These are phyloP conservation scores for Stromatinia cepivora DNA, from an alignment of 2,329 filamentous ascomycete species.

Conservation along the genomic window DNA sequence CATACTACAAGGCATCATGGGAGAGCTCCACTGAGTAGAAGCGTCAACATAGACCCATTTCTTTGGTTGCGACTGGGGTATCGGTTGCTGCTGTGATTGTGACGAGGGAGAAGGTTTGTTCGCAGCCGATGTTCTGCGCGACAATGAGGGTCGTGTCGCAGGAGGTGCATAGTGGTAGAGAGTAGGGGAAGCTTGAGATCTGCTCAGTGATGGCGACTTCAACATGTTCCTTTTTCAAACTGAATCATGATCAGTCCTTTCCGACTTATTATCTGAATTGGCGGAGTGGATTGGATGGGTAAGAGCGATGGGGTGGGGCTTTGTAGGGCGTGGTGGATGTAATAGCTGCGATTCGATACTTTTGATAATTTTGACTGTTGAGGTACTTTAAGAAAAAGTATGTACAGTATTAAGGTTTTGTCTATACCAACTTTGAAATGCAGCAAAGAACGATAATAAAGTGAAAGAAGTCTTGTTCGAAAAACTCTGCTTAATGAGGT, in stretches of 20 bases:
- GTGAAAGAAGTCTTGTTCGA: neutral
- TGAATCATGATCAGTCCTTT: conserved; percentile 30
- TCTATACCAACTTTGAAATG: neutral
- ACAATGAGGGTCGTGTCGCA: conserved; percentile 33
- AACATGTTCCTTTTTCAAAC: conserved; percentile 36
- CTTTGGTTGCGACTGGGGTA: conserved; percentile 28
- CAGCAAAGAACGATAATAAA: neutral
- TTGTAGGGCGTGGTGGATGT: conserved; percentile 4
- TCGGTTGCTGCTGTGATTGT: conserved; percentile 22
- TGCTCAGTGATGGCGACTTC: conserved; percentile 35
- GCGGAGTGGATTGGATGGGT: conserved; percentile 24
- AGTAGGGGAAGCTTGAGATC: conserved; percentile 37
- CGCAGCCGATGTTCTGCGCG: conserved; percentile 32
- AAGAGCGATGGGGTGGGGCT: conserved; percentile 12
- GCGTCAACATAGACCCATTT: conserved; percentile 35
- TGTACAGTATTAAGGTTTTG: neutral
- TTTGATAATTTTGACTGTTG: conserved; percentile 2
- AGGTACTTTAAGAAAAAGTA: neutral
- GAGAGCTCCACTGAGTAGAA: conserved; percentile 39
- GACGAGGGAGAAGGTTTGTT: conserved; percentile 28
- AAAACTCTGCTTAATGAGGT: neutral
- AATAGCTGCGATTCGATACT: conserved; percentile 15
- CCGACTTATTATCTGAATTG: conserved; percentile 8
- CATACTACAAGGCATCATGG: conserved; percentile 32
- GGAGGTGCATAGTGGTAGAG: conserved; percentile 37